Evolutionary conservation across 2,329 filamentous ascomycete species (phyloP), one percentile per base, ranked within the genome.

Genomic region (Beauveria bassiana): DNA sequence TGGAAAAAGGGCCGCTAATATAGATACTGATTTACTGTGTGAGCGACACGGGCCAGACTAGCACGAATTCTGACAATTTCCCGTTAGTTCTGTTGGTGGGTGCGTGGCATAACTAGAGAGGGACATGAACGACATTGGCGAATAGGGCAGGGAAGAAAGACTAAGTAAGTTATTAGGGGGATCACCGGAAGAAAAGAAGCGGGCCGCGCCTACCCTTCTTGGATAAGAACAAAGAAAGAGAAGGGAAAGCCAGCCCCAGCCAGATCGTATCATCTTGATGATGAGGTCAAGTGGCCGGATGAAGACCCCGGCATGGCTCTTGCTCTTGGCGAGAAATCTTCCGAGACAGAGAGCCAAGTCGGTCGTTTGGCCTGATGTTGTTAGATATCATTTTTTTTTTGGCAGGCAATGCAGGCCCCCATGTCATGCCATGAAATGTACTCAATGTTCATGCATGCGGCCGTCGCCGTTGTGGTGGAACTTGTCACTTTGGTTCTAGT

Each of bases 41-140:
- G 28, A 9, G 28, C 28, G 28, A 31, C 28, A 40, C 31, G 18
- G 31, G 22, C 12, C 43, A 42, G 34, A 20, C 52, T 55, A 55
- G 45, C 55, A 45, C n/a, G n/a, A 58, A 58, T 58, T 49, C 31
- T 58, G 56, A 51, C 34, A 57, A 31, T 59, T 50, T 59, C 34
- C 56, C 56, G 45, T 43, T 50, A 28, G 56, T 49, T 28, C 24
- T 22, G 46, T 18, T 16, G 53, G 53, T 56, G 53, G 40, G 24
- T 45, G 40, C 24, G 40, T 56, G 24, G 26, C n/a, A 56, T 56
- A 45, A 52, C 26, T 26, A 26, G 4, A 26, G 26, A 28, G 8
- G 10, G 24, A 26, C 14, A 18, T 47, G 10, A 47, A 20, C 12
- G 26, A 9, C 18, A 10, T 43, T 43, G 47, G 26, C 10, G 18